phyloP scores from a whole-genome alignment of 2,329 filamentous ascomycete genomes.

The Cucurbitaria berberidis region DNA sequence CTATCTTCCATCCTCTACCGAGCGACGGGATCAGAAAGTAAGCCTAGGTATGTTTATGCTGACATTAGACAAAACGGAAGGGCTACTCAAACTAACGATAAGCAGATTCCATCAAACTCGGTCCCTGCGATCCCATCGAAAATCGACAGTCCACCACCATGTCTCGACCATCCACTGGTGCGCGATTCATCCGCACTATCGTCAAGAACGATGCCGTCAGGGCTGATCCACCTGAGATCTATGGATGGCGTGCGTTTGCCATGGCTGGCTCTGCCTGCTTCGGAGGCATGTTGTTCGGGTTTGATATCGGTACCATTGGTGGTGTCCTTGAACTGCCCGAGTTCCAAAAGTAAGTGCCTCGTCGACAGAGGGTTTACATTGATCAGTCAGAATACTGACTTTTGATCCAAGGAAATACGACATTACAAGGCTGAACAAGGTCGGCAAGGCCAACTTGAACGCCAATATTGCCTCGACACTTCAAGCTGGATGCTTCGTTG shows the following conservation, averaged over 20 bases:
- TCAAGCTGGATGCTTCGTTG: conserved; percentile 71
- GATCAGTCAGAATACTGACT: conserved; percentile 19
- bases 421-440: conserved; percentile 50
- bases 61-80: neutral
- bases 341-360: conserved; percentile 59
- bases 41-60: conserved; percentile 14
- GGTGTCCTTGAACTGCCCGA: conserved; percentile 67
- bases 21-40: neutral
- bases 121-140: neutral
- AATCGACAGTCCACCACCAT: conserved; percentile 5
- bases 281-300: conserved; percentile 71
- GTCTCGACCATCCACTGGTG: conserved; percentile 24
- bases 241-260: conserved; percentile 71
- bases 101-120: neutral
- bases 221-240: conserved; percentile 69
- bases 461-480: conserved; percentile 75
- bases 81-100: neutral
- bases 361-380: conserved; percentile 1
- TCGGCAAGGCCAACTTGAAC: conserved; percentile 60
- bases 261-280: conserved; percentile 71
- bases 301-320: conserved; percentile 71
- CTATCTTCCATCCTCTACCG: neutral
- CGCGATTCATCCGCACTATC: conserved; percentile 59
- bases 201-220: conserved; percentile 76
- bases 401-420: conserved; percentile 57